phyloP scores from a whole-genome alignment of 345 rosid genomes.

The Diplotaxis tenuifolia region DNA sequence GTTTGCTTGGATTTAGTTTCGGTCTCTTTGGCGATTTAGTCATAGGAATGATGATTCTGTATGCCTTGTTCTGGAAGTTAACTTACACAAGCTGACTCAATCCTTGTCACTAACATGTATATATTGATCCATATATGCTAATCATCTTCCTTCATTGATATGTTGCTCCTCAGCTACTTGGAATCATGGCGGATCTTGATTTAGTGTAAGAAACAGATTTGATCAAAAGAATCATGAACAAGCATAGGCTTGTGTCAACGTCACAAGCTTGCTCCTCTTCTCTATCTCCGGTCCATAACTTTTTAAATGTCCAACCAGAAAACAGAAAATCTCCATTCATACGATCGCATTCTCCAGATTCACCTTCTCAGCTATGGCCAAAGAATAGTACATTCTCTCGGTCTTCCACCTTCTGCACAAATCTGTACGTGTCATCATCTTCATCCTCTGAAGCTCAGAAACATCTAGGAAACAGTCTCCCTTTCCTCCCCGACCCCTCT shows the following conservation, averaged over 20 bases:
- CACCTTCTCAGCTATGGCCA: slow-evolving; percentile 26
- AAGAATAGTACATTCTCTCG: slow-evolving; percentile 51
- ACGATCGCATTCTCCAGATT: slow-evolving; percentile 43
- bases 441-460: slow-evolving; percentile 58
- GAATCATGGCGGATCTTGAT: slow-evolving; percentile 17
- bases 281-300: slow-evolving; percentile 38
- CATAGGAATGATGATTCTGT: no score
- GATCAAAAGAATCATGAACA: slow-evolving; percentile 37
- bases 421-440: slow-evolving; percentile 72
- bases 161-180: slow-evolving; percentile 10
- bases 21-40: no score
- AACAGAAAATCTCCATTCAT: slow-evolving; percentile 43
- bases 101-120: slow-evolving; percentile 4
- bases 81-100: neutral
- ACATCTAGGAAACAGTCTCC: slow-evolving; percentile 61
- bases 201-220: slow-evolving; percentile 10
- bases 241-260: slow-evolving; percentile 32
- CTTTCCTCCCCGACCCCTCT: slow-evolving; percentile 76
- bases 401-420: slow-evolving; percentile 78
- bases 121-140: neutral
- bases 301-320: slow-evolving; percentile 36
- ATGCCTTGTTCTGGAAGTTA: neutral
- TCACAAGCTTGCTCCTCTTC: slow-evolving; percentile 37
- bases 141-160: neutral
- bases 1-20: neutral